Percentiles rank a stretch among this genome's conserved stretches.
phyloP scores from a whole-genome alignment of 1,284 basidiomycete species.

The Malassezia slooffiae region DNA sequence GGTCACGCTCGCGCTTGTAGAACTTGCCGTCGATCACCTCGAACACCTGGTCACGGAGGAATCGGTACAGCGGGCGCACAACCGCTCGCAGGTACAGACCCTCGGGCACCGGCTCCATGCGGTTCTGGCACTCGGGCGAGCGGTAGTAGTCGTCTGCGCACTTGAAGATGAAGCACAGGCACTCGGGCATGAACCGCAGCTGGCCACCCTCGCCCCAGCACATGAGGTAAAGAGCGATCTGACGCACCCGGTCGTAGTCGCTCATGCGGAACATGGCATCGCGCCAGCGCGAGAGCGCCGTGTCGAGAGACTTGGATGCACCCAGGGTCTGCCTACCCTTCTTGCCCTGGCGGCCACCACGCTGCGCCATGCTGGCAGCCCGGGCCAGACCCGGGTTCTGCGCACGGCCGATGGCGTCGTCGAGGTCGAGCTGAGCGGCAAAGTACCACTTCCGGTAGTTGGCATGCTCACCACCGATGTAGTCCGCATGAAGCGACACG shows the following conservation, averaged over 20 bases:
- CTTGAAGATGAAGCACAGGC: constrained; percentile 98
- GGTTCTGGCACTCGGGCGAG: constrained; percentile 91
- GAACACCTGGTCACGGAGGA: constrained; percentile 94
- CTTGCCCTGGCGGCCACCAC: constrained; percentile 18
- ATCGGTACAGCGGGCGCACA: constrained; percentile 90
- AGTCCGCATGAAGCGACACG: constrained; percentile 91
- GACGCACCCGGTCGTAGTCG: constrained; percentile 90
- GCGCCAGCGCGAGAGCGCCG: constrained; percentile 82
- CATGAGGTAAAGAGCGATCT: constrained; percentile 87
- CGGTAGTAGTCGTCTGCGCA: constrained; percentile 99
- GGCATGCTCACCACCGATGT: constrained; percentile 72
- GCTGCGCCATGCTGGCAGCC: constrained; percentile 63
- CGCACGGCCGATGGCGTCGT: constrained; percentile 85
- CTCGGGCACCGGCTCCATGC: constrained; percentile 85
- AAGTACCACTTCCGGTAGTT: constrained; percentile 73
- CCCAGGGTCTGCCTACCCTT: constrained; percentile 6
- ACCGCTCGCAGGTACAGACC: constrained; percentile 84
- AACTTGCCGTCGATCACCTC: constrained; percentile 94
- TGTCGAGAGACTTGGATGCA: constrained; percentile 67
- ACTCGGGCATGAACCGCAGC: constrained; percentile 95
- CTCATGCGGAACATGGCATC: constrained; percentile 98
- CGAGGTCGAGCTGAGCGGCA: constrained; percentile 93
- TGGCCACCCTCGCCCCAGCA: constrained; percentile 98
- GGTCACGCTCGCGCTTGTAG: constrained; percentile 76
- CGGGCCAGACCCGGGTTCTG: constrained; percentile 83